Conservation (phyloP, 257 asterid genomes). For the Solanum arcanum region DNA sequence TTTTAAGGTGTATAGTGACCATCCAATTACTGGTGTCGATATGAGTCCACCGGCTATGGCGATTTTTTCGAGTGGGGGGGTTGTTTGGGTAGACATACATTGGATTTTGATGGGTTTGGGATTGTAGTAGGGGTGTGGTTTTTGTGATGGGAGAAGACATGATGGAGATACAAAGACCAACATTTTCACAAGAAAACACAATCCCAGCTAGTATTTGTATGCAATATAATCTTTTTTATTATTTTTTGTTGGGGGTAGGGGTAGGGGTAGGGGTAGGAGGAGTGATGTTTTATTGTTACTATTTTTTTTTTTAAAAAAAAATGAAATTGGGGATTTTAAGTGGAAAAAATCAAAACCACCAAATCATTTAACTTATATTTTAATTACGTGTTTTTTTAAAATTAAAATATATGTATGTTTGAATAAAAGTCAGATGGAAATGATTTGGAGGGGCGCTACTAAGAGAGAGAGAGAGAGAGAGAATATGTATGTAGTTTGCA, state of each 20-base stretch:
- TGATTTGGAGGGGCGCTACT: too few relatives aligned
- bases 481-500: too few relatives aligned
- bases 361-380: too few relatives aligned
- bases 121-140: background rate
- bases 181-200: background rate
- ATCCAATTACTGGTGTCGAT: conserved; percentile 67
- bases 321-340: background rate
- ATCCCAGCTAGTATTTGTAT: background rate
- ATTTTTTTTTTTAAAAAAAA: too few relatives aligned
- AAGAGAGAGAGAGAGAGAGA: background rate
- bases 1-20: conserved; percentile 86
- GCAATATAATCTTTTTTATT: too few relatives aligned
- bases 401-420: background rate
- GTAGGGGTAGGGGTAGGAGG: too few relatives aligned
- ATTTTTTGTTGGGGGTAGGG: too few relatives aligned
- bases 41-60: conserved; percentile 51
- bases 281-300: background rate
- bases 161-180: conserved; percentile 10
- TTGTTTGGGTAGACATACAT: conserved; percentile 48
- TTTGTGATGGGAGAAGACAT: background rate
- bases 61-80: conserved; percentile 26
- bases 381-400: background rate
- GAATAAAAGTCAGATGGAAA: background rate
- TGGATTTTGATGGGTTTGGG: conserved; percentile 11
- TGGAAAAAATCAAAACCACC: background rate